Evolutionary conservation across 2,329 filamentous ascomycete genomes (phyloP).

Genomic region (Cytospora chrysosperma): DNA sequence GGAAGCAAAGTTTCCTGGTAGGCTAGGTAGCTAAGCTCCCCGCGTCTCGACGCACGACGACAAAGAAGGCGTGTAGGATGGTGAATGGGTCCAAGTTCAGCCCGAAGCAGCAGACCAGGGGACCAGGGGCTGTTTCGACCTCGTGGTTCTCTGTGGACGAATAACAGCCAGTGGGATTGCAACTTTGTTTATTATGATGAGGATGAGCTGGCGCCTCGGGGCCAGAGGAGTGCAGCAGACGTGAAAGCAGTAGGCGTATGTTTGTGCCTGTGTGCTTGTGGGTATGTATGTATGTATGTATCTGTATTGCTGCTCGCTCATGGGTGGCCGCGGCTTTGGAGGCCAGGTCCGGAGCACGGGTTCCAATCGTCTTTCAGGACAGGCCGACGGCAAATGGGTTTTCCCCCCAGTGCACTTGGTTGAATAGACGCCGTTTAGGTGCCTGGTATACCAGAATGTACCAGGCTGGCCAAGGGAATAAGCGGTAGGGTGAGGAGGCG

Average conservation of each 20-base stretch:
- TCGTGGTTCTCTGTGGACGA: constrained; percentile 22
- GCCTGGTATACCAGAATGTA: not conserved
- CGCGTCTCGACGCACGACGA: constrained; percentile 15
- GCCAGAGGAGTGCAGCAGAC: not conserved
- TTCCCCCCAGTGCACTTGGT: not conserved
- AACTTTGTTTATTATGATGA: constrained; percentile 23
- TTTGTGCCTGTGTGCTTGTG: constrained; percentile 7
- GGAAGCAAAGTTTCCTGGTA: constrained; percentile 18
- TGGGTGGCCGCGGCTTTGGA: constrained; percentile 13
- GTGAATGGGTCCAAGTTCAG: constrained; percentile 26
- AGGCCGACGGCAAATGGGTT: constrained; percentile 1
- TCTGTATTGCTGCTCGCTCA: constrained; percentile 3
- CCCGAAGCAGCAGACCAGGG: constrained; percentile 30
- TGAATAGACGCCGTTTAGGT: constrained; percentile 15
- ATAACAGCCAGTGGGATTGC: constrained; percentile 29
- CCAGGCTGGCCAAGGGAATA: not conserved
- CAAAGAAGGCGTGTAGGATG: constrained; percentile 17
- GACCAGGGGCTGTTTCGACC: constrained; percentile 25
- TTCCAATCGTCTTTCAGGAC: constrained; percentile 11
- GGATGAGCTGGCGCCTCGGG: constrained; percentile 18
- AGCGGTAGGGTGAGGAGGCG: constrained; percentile 1
- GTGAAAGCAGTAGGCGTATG: not conserved
- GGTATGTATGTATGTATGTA: too few relatives aligned
- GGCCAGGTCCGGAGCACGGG: constrained; percentile 5
- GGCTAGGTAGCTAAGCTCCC: constrained; percentile 18